A percentile compares a stretch with the other conserved stretches of the same genome.
These are phyloP conservation scores for Jaapia argillacea DNA, from an alignment of 768 basidiomycete genomes.

Conservation along the genomic window DNA sequence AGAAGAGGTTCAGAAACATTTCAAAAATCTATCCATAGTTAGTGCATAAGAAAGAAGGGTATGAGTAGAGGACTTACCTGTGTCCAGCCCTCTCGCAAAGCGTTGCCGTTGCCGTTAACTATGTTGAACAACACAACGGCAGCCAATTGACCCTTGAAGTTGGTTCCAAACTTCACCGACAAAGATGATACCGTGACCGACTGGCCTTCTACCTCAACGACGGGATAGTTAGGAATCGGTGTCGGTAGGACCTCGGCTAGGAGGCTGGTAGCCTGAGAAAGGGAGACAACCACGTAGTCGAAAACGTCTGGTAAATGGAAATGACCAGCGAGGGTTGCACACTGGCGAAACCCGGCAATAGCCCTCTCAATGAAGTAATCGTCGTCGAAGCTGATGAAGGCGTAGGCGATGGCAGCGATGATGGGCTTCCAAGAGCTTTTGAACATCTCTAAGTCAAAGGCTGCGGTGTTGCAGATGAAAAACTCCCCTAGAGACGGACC, in stretches of 20 bases:
- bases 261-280: conserved; percentile 87
- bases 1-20: conserved; percentile 94
- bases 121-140: conserved; percentile 97
- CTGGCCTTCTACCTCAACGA: conserved; percentile 85
- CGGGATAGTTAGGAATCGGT: conserved; percentile 75
- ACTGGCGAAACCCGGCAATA: conserved; percentile 94
- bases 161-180: conserved; percentile 89
- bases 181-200: conserved; percentile 84
- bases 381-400: conserved; percentile 93
- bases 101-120: conserved; percentile 91
- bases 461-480: conserved; percentile 68
- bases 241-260: conserved; percentile 63
- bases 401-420: conserved; percentile 90
- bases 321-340: conserved; percentile 83
- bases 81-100: conserved; percentile 91
- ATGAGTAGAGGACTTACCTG: conserved; percentile 39
- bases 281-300: conserved; percentile 88
- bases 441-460: conserved; percentile 92
- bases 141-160: conserved; percentile 91
- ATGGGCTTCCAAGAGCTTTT: conserved; percentile 86
- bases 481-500: conserved; percentile 39
- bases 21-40: conserved; percentile 99
- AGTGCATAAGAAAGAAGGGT: conserved; percentile 2
- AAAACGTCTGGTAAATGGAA: conserved; percentile 93
- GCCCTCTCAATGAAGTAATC: conserved; percentile 94